Percentiles rank a stretch among this genome's conserved stretches.
These are phyloP conservation scores for Neurospora pannonica DNA, from an alignment of 495 filamentous ascomycete genomes.

Conservation along the genomic window DNA sequence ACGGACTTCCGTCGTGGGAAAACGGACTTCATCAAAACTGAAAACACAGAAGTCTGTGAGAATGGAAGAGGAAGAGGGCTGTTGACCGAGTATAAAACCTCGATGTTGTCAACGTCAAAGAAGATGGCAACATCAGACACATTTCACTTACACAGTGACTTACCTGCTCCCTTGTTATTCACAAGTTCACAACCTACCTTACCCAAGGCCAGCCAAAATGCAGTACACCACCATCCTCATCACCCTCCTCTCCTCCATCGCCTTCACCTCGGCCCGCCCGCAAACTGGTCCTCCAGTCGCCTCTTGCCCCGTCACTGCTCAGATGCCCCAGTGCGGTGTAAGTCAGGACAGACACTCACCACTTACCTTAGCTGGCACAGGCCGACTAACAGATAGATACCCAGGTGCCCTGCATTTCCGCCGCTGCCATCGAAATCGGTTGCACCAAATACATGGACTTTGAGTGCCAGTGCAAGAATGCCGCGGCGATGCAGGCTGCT, in stretches of 20 bases:
- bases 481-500: conserved; percentile 5
- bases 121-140: not conserved
- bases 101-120: not conserved
- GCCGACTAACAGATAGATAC: not conserved
- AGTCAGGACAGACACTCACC: not conserved
- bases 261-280: not conserved
- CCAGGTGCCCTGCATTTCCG: conserved; percentile 3
- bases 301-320: not conserved
- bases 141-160: not conserved
- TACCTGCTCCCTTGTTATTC: not conserved
- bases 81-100: not conserved
- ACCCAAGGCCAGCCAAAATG: conserved; percentile 1
- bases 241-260: not conserved
- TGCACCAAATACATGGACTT: conserved; percentile 8
- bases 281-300: not conserved
- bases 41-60: not conserved
- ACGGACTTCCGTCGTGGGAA: not conserved
- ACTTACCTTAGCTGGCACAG: not conserved
- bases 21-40: not conserved
- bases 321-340: conserved; percentile 6
- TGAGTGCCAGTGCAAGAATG: conserved; percentile 9
- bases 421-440: conserved; percentile 2
- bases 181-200: not conserved
- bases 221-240: not conserved
- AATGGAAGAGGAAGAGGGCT: not conserved